Percentiles rank a stretch among this genome's conserved stretches.
Conservation (phyloP, 345 rosid genomes). For the Dovyalis caffra region DNA sequence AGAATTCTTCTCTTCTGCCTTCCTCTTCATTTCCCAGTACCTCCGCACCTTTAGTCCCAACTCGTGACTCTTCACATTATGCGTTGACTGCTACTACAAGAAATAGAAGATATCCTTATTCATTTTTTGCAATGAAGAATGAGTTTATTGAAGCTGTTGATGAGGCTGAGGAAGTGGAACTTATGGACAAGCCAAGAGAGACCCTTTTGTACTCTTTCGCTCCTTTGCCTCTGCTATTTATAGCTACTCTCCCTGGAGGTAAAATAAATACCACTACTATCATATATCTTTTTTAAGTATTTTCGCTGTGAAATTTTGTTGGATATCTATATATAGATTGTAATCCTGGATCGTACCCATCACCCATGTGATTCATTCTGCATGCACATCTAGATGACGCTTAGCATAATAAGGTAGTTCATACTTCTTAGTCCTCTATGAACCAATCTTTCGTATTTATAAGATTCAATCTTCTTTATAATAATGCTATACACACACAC, state of each 20-base stretch:
- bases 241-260: slow-evolving; percentile 94
- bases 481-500: no score
- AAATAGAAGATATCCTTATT: slow-evolving; percentile 10
- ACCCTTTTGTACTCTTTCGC: slow-evolving; percentile 60
- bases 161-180: slow-evolving; percentile 14
- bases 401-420: no score
- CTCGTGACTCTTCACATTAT: slow-evolving; percentile 15
- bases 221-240: slow-evolving; percentile 62
- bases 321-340: no score
- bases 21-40: slow-evolving; percentile 20
- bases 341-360: no score
- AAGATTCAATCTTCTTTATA: no score
- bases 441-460: no score
- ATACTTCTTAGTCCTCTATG: no score
- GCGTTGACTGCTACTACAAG: slow-evolving; percentile 15
- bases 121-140: slow-evolving; percentile 29
- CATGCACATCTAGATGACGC: no score
- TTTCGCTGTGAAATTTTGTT: no score
- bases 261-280: neutral
- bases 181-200: slow-evolving; percentile 35
- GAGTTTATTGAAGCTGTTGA: slow-evolving; percentile 13
- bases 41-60: slow-evolving; percentile 12
- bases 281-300: no score
- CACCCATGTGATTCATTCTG: no score
- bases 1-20: slow-evolving; percentile 17